phyloP scores from a whole-genome alignment of 1,284 basidiomycete genomes.

The Pseudozyma hubeiensis region DNA sequence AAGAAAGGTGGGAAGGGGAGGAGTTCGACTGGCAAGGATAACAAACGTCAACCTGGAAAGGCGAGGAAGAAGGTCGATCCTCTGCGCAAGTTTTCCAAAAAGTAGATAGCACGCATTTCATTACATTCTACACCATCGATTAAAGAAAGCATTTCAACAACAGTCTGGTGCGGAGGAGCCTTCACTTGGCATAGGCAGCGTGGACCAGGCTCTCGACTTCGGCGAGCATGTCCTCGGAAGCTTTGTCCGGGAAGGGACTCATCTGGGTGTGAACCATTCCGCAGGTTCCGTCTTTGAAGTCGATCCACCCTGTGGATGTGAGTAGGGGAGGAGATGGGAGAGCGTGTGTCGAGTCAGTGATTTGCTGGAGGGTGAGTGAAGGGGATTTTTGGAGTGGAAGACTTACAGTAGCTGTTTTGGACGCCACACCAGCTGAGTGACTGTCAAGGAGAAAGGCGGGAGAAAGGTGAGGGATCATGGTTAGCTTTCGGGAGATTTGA shows the following conservation, averaged over 20 bases:
- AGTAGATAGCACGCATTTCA: conserved; percentile 5
- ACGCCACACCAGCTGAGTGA: conserved; percentile 25
- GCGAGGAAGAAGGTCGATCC: conserved; percentile 54
- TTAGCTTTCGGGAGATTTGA: background rate
- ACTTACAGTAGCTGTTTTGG: conserved; percentile 23
- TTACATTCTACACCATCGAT: background rate
- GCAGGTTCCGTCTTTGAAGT: conserved; percentile 26
- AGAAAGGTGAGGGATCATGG: background rate
- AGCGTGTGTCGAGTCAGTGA: background rate
- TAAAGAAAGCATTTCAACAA: too few relatives aligned
- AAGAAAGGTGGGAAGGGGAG: conserved; percentile 12
- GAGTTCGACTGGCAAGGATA: conserved; percentile 9
- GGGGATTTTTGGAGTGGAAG: background rate
- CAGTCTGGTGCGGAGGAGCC: background rate
- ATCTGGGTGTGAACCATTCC: conserved; percentile 27
- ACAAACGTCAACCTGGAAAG: background rate
- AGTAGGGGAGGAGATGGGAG: background rate
- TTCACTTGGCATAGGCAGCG: conserved; percentile 12
- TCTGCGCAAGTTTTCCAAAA: conserved; percentile 53
- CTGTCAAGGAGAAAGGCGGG: background rate
- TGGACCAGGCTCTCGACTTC: conserved; percentile 23
- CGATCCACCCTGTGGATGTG: conserved; percentile 12
- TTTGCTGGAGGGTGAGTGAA: background rate
- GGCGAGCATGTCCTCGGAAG: conserved; percentile 19
- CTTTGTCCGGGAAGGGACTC: conserved; percentile 26